A percentile compares a stretch with the other conserved stretches of the same genome.
Conservation (phyloP, 2,329 filamentous ascomycete genomes). For the Diaporthe sp. region DNA sequence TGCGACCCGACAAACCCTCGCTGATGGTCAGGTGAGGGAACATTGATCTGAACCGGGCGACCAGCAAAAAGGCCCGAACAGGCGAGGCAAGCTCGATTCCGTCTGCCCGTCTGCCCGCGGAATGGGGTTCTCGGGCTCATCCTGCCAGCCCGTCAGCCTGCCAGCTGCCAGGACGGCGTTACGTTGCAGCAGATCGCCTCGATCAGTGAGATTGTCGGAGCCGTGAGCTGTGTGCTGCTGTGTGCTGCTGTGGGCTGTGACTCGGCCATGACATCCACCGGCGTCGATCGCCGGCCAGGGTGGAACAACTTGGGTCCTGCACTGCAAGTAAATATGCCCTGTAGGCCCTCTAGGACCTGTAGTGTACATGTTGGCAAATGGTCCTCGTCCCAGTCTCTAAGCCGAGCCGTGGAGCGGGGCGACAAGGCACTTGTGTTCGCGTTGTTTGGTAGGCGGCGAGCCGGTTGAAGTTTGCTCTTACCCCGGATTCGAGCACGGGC, state of each 20-base stretch:
- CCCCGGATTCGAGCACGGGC: constrained; percentile 26
- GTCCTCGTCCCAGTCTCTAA: background rate
- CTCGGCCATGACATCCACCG: constrained; percentile 18
- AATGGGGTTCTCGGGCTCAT: no score
- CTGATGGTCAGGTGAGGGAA: constrained; percentile 12
- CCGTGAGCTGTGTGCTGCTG: background rate
- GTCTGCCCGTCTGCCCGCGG: background rate
- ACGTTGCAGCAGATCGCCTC: constrained; percentile 22
- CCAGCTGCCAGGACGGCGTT: constrained; percentile 1
- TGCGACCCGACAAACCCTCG: background rate
- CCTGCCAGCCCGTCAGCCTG: background rate
- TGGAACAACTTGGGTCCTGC: constrained; percentile 5
- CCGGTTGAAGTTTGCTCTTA: constrained; percentile 12
- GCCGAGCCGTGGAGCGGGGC: background rate
- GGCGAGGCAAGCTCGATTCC: background rate
- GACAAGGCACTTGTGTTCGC: background rate
- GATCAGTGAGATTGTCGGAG: constrained; percentile 8
- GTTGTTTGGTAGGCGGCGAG: background rate
- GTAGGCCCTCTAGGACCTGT: background rate
- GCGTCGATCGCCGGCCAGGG: constrained; percentile 14
- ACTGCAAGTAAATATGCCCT: background rate
- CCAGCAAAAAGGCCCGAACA: constrained; percentile 1
- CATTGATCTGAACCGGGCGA: background rate
- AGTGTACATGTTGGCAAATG: background rate
- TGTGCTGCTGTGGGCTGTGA: background rate